These are phyloP conservation scores for Amphicarpaea edgeworthii DNA, from an alignment of 306 rosid species.

Conservation along the genomic window DNA sequence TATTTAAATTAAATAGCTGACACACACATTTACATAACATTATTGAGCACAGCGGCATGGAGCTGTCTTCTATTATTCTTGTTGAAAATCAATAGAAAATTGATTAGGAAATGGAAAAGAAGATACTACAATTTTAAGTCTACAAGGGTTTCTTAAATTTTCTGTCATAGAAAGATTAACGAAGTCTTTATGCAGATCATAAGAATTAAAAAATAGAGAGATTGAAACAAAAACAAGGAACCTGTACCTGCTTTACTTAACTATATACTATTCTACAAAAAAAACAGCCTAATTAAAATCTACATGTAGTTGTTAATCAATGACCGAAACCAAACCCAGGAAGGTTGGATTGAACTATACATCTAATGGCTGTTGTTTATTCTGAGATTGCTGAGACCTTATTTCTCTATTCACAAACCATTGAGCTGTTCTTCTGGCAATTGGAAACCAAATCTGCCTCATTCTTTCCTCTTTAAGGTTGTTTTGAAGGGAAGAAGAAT, in stretches of 20 bases:
- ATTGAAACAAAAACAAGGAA: constrained; percentile 40
- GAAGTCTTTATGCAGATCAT: constrained; percentile 17
- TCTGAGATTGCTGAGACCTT: constrained; percentile 62
- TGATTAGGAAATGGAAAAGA: background rate
- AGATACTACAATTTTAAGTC: background rate
- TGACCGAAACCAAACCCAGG: constrained; percentile 37
- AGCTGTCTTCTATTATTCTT: constrained; percentile 40
- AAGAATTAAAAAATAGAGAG: constrained; percentile 26
- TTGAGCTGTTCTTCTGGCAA: constrained; percentile 85
- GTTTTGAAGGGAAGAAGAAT: constrained; percentile 55
- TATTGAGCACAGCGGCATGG: constrained; percentile 35
- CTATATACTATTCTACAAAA: constrained; percentile 36
- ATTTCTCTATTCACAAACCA: constrained; percentile 94
- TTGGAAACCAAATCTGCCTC: constrained; percentile 83
- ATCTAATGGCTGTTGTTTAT: constrained; percentile 47
- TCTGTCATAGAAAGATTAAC: constrained; percentile 1
- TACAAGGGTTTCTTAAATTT: constrained; percentile 13
- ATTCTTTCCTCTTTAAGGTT: constrained; percentile 67
- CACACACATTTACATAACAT: background rate
- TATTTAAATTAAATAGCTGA: background rate
- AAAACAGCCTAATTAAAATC: constrained; percentile 40
- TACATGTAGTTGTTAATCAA: constrained; percentile 41
- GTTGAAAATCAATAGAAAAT: constrained; percentile 39
- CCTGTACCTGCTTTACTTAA: constrained; percentile 44
- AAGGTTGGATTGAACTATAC: constrained; percentile 52